phyloP scores from a whole-genome alignment of 1,284 basidiomycete species.

The Coniferiporia weirii region DNA sequence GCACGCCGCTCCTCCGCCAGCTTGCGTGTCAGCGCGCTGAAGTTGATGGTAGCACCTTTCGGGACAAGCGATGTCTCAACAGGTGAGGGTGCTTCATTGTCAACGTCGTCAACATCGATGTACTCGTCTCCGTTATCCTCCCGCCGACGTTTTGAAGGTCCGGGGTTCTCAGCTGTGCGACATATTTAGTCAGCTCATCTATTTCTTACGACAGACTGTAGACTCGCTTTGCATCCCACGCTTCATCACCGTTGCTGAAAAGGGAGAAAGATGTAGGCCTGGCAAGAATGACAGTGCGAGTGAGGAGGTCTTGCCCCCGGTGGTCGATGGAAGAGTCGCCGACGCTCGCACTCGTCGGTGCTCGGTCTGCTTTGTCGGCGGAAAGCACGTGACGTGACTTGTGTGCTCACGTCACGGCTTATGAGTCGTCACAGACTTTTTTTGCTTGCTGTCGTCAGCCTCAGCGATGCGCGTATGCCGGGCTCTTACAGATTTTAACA shows the following conservation, averaged over 20 bases:
- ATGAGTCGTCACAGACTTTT: too few relatives aligned
- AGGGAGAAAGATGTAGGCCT: too few relatives aligned
- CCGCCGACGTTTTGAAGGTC: conserved; percentile 10
- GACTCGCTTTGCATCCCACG: conserved; percentile 3
- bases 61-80: conserved; percentile 41
- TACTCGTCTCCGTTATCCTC: conserved; percentile 13
- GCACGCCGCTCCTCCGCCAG: conserved; percentile 53
- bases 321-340: too few relatives aligned
- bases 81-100: conserved; percentile 8
- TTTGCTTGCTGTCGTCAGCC: too few relatives aligned
- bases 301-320: too few relatives aligned
- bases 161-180: conserved; percentile 1
- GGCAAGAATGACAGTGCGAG: too few relatives aligned
- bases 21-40: conserved; percentile 73
- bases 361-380: too few relatives aligned
- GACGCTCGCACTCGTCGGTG: too few relatives aligned
- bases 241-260: conserved; percentile 3
- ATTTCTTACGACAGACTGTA: not conserved
- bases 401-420: too few relatives aligned
- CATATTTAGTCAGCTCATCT: not conserved
- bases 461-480: too few relatives aligned
- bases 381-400: too few relatives aligned
- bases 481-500: too few relatives aligned
- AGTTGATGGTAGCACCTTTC: conserved; percentile 71
- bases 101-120: not conserved